phyloP scores from a whole-genome alignment of 345 rosid species.

The Eucalyptus polybractea region DNA sequence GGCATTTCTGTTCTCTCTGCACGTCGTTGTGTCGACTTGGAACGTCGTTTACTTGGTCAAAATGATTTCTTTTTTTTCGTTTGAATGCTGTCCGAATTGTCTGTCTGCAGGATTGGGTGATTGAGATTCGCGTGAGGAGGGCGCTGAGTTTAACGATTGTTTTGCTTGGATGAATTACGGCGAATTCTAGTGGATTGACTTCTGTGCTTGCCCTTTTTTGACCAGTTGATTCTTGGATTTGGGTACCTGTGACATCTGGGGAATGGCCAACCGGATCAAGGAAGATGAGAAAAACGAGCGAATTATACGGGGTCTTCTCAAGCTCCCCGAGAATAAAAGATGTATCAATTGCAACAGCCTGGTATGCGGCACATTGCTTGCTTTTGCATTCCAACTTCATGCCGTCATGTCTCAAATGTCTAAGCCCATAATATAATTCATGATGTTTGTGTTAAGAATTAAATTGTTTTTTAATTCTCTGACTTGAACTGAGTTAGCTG shows the following conservation, averaged over 20 bases:
- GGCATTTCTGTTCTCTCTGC: background rate
- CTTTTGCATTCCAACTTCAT: background rate
- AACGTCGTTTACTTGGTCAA: background rate
- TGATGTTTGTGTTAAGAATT: background rate
- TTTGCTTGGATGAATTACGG: background rate
- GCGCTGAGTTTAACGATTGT: background rate
- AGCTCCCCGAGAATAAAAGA: slow-evolving; percentile 71
- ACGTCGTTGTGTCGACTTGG: background rate
- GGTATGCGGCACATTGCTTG: slow-evolving; percentile 25
- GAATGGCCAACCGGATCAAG: slow-evolving; percentile 18
- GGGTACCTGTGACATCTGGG: background rate
- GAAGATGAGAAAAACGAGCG: slow-evolving; percentile 88
- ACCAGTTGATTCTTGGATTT: background rate
- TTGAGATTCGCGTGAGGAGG: background rate
- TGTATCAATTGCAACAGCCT: slow-evolving; percentile 91
- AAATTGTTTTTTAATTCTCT: background rate
- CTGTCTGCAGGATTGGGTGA: background rate
- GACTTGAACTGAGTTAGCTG: background rate
- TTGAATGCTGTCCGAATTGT: background rate
- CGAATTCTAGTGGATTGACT: background rate
- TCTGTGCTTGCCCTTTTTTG: background rate
- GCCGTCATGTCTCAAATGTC: background rate
- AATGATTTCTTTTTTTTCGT: background rate
- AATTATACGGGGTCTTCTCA: slow-evolving; percentile 77
- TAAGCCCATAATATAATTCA: background rate